Evolutionary conservation across 139 green algal species (phyloP), one percentile per base, ranked within the genome.

Genomic region (Micractinium conductrix): DNA sequence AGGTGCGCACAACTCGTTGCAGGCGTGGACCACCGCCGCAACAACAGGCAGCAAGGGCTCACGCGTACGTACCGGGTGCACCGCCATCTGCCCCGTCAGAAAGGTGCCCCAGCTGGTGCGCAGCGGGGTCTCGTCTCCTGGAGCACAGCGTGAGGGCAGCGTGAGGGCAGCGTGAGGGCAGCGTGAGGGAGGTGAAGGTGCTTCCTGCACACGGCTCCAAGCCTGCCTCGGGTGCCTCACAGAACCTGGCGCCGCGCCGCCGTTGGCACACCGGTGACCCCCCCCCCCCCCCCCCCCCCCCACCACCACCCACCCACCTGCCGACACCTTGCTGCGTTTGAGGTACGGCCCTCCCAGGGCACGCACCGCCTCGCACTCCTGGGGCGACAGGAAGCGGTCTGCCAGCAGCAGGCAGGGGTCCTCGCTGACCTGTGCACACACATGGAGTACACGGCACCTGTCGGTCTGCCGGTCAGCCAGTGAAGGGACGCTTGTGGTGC

Each of bases 71-170:
- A n/a, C n/a, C 0, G 89, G 70, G 42, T 90, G 70, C 14, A 83
- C 38, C 0, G 78, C 84, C 0, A 81, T 68, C 5, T 74, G 75
- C 1, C 88, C 90, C 5, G 90, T 95, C 85, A 95, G 91, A 63
- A 95, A 95, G 53, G 86, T 91, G 74, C 87, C 87, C n/a, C 71
- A 89, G 26, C 45, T 86, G 22, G 91, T 94, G 69, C 93, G 89
- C 78, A 85, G 90, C 45, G 89, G 92, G 1, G 92, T 95, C 90
- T 94, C 88, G 33, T 87, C 91, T 35, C 92, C 92, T 92, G 84
- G 35, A 35, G 17, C 17, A 63, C 17, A 17, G 26, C n/a, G n/a
- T n/a, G 69, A 75, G 69, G 37, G 37, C n/a, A 26, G 4, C n/a
- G n/a, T n/a, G n/a, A n/a, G n/a, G n/a, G n/a, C n/a, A n/a, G n/a